Conservation (phyloP, 768 basidiomycete genomes). For the Ramaria rubella region DNA sequence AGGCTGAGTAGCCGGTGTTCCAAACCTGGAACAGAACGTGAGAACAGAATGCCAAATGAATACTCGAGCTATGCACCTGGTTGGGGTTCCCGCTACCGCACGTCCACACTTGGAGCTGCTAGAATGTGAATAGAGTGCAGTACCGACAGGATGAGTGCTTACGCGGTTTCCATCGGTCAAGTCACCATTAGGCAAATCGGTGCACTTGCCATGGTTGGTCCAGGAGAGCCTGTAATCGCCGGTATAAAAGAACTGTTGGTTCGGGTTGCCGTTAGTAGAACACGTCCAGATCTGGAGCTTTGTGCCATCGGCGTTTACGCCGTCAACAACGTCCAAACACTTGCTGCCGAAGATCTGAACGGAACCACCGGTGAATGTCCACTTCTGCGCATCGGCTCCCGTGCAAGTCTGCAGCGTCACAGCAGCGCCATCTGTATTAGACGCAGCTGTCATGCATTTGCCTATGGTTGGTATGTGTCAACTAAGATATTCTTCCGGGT, state of each 20-base stretch:
- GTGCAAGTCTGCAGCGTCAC: constrained; percentile 44
- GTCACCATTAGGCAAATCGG: constrained; percentile 41
- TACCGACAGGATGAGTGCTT: constrained; percentile 13
- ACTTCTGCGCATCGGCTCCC: constrained; percentile 39
- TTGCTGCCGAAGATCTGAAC: constrained; percentile 40
- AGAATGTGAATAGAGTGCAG: background rate
- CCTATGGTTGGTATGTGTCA: constrained; percentile 22
- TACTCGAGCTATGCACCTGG: constrained; percentile 24
- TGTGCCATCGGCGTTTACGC: constrained; percentile 36
- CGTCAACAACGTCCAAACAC: constrained; percentile 43
- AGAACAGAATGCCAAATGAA: background rate
- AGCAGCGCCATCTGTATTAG: constrained; percentile 41
- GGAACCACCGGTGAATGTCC: constrained; percentile 38
- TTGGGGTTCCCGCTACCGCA: constrained; percentile 32
- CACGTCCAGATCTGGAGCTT: constrained; percentile 52
- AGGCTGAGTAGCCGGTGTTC: constrained; percentile 43
- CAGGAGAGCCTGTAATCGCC: constrained; percentile 30
- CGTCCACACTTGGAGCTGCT: constrained; percentile 33
- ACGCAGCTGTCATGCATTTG: constrained; percentile 47
- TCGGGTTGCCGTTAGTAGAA: constrained; percentile 23
- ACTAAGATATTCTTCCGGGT: background rate
- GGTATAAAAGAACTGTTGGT: constrained; percentile 44
- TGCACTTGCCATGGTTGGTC: constrained; percentile 43
- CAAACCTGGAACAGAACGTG: constrained; percentile 26
- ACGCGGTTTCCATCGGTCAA: constrained; percentile 37